Conservation (phyloP, 1,284 basidiomycete species). For the Apiotrichum sp. region DNA sequence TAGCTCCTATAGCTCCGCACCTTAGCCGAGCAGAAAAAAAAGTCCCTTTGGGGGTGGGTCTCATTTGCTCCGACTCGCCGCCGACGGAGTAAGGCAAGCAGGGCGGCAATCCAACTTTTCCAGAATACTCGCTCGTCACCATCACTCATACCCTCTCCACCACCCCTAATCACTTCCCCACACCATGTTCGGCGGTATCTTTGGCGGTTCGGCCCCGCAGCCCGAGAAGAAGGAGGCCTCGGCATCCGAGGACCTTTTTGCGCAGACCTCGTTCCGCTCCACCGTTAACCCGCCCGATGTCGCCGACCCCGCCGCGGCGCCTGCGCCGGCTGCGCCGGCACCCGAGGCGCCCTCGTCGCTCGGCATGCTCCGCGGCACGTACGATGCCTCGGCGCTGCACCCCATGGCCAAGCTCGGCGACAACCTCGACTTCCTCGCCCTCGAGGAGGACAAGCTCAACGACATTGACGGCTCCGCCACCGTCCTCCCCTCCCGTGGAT, state of each 20-base stretch:
- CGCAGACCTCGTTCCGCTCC: constrained; percentile 36
- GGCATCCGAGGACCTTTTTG: constrained; percentile 40
- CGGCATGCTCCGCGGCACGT: constrained; percentile 73
- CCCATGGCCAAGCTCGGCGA: constrained; percentile 76
- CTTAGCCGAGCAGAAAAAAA: too few relatives aligned
- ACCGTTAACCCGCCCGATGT: constrained; percentile 19
- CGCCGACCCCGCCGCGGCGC: constrained; percentile 8
- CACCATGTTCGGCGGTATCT: constrained; percentile 40
- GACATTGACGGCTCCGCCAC: constrained; percentile 77
- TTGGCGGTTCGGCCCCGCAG: constrained; percentile 26
- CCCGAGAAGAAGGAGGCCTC: constrained; percentile 20
- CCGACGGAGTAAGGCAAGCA: background rate
- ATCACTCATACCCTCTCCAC: background rate
- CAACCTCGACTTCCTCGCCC: constrained; percentile 80
- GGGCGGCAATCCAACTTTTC: background rate
- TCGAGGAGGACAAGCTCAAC: constrained; percentile 88
- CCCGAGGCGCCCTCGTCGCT: constrained; percentile 56
- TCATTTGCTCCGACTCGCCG: background rate
- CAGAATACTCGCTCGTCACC: constrained; percentile 2
- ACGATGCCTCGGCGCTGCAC: constrained; percentile 83
- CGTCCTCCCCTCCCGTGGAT: constrained; percentile 86
- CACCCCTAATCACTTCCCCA: background rate
- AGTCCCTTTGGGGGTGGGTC: background rate
- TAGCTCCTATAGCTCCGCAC: too few relatives aligned
- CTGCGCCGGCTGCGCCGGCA: constrained; percentile 7